These are phyloP conservation scores for Aureobasidium sp. DNA, from an alignment of 2,329 filamentous ascomycete species.

Conservation along the genomic window DNA sequence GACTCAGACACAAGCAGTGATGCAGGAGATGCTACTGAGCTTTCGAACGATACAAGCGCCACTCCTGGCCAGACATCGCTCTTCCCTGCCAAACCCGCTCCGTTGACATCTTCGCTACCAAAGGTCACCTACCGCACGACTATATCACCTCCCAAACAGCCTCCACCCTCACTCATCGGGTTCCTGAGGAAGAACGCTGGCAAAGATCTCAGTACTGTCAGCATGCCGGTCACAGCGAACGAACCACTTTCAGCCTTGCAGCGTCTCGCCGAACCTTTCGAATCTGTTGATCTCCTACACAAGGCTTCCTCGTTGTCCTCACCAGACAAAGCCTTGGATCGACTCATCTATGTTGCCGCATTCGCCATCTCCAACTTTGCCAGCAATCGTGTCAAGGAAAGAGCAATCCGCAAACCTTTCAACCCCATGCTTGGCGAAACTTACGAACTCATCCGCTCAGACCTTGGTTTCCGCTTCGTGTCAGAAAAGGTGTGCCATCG, in stretches of 20 bases:
- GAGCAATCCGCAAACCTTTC: constrained; percentile 90
- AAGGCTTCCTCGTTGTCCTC: constrained; percentile 50
- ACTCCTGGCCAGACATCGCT: constrained; percentile 33
- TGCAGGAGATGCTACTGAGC: constrained; percentile 37
- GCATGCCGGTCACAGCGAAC: constrained; percentile 95
- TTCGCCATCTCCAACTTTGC: constrained; percentile 89
- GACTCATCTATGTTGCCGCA: constrained; percentile 76
- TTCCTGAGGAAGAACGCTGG: constrained; percentile 96
- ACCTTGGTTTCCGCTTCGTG: constrained; percentile 82
- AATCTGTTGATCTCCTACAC: constrained; percentile 82
- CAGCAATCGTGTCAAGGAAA: constrained; percentile 74
- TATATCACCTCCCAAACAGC: constrained; percentile 65
- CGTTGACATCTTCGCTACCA: constrained; percentile 66
- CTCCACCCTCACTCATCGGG: constrained; percentile 84
- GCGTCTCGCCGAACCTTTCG: constrained; percentile 79
- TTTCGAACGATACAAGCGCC: constrained; percentile 23
- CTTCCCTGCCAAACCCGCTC: constrained; percentile 71
- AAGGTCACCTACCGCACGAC: constrained; percentile 59
- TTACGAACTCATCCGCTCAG: constrained; percentile 82
- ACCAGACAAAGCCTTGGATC: constrained; percentile 56
- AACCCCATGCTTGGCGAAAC: constrained; percentile 96
- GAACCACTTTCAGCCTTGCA: constrained; percentile 86
- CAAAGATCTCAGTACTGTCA: constrained; percentile 93
- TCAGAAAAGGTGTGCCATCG: constrained; percentile 93
- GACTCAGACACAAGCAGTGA: constrained; percentile 61